Percentiles rank a stretch among this genome's conserved stretches.
phyloP scores from a whole-genome alignment of 2,329 filamentous ascomycete genomes.

The Diaporthe batatas region DNA sequence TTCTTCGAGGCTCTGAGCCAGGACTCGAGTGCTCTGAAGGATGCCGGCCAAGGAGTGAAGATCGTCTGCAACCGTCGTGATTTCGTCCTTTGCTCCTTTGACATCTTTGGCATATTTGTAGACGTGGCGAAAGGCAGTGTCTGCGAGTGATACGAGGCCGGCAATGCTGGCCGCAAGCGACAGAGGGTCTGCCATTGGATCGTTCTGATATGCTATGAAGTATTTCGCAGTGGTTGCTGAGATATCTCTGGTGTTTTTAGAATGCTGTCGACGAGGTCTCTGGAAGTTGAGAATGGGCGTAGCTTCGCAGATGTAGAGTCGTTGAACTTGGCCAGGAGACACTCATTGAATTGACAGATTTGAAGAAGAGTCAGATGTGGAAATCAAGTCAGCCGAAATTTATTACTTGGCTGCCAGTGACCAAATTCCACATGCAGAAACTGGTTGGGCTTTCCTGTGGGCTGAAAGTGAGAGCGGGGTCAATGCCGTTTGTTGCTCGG shows the following conservation, averaged over 20 bases:
- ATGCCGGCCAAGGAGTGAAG: neutral
- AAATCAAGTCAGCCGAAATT: too few species aligned
- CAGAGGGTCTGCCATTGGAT: conserved; percentile 6
- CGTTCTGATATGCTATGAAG: too few species aligned
- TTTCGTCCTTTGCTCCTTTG: neutral
- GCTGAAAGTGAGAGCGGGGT: neutral
- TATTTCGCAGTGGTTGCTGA: neutral
- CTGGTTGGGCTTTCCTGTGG: neutral
- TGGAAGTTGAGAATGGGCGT: too few species aligned
- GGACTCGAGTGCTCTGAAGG: neutral
- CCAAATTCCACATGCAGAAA: neutral
- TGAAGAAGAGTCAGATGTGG: too few species aligned
- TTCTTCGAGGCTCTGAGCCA: conserved; percentile 2
- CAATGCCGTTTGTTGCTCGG: too few species aligned
- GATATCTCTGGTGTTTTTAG: neutral
- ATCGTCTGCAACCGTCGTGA: neutral
- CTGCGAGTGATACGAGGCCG: neutral
- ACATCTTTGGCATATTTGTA: neutral
- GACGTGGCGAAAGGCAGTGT: neutral
- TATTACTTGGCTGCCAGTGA: neutral
- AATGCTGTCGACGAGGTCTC: too few species aligned
- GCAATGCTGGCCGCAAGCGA: neutral
- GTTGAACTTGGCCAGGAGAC: too few species aligned
- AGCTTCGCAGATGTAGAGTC: too few species aligned
- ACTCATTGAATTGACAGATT: too few species aligned